A percentile compares a stretch with the other conserved stretches of the same genome.
Evolutionary conservation across 768 basidiomycete species (phyloP).

Genomic region (Xerocomus potaroensis): DNA sequence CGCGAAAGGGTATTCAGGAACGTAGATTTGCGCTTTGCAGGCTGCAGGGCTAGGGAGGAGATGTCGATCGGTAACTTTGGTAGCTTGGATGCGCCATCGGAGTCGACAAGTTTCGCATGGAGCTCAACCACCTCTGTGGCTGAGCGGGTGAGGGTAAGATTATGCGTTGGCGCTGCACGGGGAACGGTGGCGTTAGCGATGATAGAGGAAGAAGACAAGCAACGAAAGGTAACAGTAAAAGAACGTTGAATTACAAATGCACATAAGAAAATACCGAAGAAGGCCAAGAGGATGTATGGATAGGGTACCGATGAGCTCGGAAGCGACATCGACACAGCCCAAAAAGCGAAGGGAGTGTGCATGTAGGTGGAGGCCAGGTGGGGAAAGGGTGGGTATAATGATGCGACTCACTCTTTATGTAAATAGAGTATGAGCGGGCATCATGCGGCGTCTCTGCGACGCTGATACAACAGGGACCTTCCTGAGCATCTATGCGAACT

Average conservation of each 20-base stretch:
- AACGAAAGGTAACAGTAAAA: constrained; percentile 15
- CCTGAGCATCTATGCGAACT: constrained; percentile 66
- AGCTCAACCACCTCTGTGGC: constrained; percentile 75
- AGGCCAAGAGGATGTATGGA: constrained; percentile 13
- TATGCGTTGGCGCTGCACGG: constrained; percentile 76
- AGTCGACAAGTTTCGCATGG: constrained; percentile 73
- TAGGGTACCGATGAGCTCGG: constrained; percentile 26
- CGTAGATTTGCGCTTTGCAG: constrained; percentile 71
- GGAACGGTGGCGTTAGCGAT: constrained; percentile 29
- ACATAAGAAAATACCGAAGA: constrained; percentile 13
- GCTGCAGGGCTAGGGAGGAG: constrained; percentile 45
- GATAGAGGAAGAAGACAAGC: constrained; percentile 11
- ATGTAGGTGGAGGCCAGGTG: constrained; percentile 14
- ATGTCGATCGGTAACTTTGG: constrained; percentile 62
- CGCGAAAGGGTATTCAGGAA: constrained; percentile 86
- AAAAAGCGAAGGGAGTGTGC: constrained; percentile 18
- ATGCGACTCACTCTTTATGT: constrained; percentile 77
- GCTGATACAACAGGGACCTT: constrained; percentile 84
- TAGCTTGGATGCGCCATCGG: constrained; percentile 51
- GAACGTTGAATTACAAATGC: constrained; percentile 11
- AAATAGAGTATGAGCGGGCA: constrained; percentile 65
- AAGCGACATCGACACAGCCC: constrained; percentile 19
- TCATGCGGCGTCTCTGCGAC: constrained; percentile 83
- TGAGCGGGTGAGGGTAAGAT: constrained; percentile 80
- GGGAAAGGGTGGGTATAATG: constrained; percentile 22